Evolutionary conservation across 176 grass and related monocot genomes (phyloP).

Genomic region (Secale cereale): DNA sequence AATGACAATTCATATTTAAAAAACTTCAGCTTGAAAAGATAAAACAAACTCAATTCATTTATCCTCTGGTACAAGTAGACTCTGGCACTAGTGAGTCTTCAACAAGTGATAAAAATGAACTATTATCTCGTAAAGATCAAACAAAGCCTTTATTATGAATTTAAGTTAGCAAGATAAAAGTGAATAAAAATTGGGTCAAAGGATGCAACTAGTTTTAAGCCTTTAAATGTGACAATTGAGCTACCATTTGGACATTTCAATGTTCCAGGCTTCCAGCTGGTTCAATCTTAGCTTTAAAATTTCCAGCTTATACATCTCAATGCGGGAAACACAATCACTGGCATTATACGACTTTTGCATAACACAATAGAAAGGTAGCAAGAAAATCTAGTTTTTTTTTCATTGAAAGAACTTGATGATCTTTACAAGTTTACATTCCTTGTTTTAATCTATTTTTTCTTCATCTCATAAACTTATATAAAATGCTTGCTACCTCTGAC

Average conservation of each 20-base stretch:
- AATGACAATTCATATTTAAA: background rate
- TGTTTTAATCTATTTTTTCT: background rate
- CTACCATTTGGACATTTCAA: background rate
- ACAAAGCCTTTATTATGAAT: background rate
- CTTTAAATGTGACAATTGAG: background rate
- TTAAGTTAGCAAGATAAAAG: background rate
- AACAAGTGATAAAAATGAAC: background rate
- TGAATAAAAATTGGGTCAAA: background rate
- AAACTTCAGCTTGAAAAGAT: background rate
- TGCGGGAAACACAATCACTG: background rate
- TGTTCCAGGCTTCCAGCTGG: background rate
- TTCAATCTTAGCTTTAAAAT: background rate
- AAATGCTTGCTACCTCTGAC: background rate
- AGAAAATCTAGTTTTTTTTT: background rate
- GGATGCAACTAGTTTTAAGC: background rate
- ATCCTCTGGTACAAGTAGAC: background rate
- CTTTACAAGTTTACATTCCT: background rate
- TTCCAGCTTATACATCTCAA: background rate
- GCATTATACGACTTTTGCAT: background rate
- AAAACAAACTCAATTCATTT: background rate
- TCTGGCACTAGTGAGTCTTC: too few species aligned
- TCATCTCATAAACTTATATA: background rate
- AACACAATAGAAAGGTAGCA: background rate
- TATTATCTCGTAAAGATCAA: background rate
- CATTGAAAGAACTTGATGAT: background rate